Percentiles rank a stretch among this genome's conserved stretches.
Evolutionary conservation across 352 stramenopile species (phyloP).

Genomic region (Phytophthora sp.): DNA sequence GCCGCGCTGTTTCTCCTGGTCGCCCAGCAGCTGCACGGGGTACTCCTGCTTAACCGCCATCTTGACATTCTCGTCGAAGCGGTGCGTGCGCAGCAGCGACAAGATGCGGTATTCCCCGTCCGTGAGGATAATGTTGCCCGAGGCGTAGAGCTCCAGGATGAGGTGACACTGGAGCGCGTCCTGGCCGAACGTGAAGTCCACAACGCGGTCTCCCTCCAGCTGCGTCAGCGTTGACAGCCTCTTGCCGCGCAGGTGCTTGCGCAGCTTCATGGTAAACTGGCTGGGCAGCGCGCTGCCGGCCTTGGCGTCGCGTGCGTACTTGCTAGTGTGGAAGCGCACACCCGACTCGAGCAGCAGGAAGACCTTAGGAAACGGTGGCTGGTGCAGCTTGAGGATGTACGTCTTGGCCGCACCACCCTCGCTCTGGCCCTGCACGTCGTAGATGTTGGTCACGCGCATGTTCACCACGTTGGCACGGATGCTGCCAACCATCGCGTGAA

Average conservation of each 20-base stretch:
- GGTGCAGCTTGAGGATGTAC: constrained; percentile 94
- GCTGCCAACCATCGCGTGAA: constrained; percentile 87
- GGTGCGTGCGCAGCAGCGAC: constrained; percentile 94
- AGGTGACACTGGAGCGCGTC: constrained; percentile 92
- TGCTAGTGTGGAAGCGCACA: constrained; percentile 96
- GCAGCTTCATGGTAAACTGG: constrained; percentile 98
- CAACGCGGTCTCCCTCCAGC: constrained; percentile 95
- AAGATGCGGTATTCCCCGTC: constrained; percentile 95
- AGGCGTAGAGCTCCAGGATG: constrained; percentile 98
- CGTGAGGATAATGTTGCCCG: constrained; percentile 97
- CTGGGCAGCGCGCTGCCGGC: constrained; percentile 84
- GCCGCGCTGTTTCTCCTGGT: constrained; percentile 52
- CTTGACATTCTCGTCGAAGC: constrained; percentile 92
- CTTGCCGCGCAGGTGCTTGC: constrained; percentile 96
- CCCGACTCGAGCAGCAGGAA: constrained; percentile 96
- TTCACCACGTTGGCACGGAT: constrained; percentile 87
- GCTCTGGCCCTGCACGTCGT: constrained; percentile 86
- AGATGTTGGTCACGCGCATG: constrained; percentile 97
- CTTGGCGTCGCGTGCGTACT: constrained; percentile 77
- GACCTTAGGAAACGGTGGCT: constrained; percentile 91
- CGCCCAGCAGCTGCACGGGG: constrained; percentile 64
- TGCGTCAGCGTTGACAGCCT: constrained; percentile 93
- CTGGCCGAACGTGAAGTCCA: constrained; percentile 96
- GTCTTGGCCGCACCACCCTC: constrained; percentile 92
- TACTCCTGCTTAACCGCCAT: constrained; percentile 87